phyloP scores from a whole-genome alignment of 225 moss, liverwort and hornwort genomes.

The Marchantia polymorpha region DNA sequence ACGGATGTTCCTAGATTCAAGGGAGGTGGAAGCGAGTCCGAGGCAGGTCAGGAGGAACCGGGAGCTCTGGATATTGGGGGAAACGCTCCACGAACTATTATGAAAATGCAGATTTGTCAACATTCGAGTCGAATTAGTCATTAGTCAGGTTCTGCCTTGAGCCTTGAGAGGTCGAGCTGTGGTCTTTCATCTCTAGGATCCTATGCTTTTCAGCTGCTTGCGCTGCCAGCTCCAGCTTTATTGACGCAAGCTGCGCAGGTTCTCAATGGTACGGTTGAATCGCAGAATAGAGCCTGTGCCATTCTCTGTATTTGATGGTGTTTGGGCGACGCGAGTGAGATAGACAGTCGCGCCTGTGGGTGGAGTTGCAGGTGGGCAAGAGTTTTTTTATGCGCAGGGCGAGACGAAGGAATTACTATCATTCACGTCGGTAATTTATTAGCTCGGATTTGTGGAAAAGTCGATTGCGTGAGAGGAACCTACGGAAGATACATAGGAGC shows the following conservation, averaged over 20 bases:
- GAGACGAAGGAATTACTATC: neutral
- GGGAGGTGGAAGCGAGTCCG: neutral
- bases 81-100: neutral
- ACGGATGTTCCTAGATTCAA: slow-evolving; percentile 8
- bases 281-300: neutral
- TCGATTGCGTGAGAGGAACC: slow-evolving; percentile 1
- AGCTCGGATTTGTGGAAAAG: neutral
- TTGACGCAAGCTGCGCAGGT: slow-evolving; percentile 1
- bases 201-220: neutral
- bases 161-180: neutral
- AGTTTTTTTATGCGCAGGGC: neutral
- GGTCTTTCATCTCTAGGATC: neutral
- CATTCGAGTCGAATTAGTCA: neutral
- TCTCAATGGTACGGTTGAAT: neutral
- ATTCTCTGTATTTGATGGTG: neutral
- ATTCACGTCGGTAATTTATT: neutral
- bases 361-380: neutral
- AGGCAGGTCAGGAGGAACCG: neutral
- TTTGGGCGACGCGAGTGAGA: neutral
- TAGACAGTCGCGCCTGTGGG: neutral
- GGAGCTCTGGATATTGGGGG: neutral
- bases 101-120: neutral
- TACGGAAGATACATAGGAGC: neutral
- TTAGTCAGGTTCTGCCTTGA: neutral
- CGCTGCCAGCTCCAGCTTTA: neutral